These are phyloP conservation scores for Claviceps africana DNA, from an alignment of 2,329 filamentous ascomycete genomes.

Conservation along the genomic window DNA sequence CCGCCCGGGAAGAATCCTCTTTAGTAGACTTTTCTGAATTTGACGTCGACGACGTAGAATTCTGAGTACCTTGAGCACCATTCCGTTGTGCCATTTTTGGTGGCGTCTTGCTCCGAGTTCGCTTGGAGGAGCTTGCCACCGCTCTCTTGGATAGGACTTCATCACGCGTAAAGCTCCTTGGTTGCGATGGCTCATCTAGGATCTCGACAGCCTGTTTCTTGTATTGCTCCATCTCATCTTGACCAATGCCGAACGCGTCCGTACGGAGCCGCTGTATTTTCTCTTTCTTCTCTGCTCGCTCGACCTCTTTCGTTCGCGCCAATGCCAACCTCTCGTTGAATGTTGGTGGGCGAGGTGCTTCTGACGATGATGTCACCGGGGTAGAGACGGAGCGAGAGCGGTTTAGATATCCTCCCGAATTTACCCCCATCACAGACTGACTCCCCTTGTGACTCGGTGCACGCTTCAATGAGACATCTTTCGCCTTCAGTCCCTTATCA, in stretches of 20 bases:
- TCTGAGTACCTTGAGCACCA: slow-evolving; percentile 8
- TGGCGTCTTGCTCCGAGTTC: slow-evolving; percentile 31
- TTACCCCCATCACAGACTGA: slow-evolving; percentile 8
- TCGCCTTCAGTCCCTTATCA: slow-evolving; percentile 70
- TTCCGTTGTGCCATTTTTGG: slow-evolving; percentile 15
- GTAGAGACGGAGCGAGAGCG: slow-evolving; percentile 27
- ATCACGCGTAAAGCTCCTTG: slow-evolving; percentile 46
- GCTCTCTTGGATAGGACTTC: slow-evolving; percentile 36
- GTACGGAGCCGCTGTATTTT: slow-evolving; percentile 40
- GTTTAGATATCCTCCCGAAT: slow-evolving; percentile 28
- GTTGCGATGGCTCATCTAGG: slow-evolving; percentile 31
- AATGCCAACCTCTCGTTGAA: slow-evolving; percentile 82
- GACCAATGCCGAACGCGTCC: slow-evolving; percentile 41
- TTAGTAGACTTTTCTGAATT: neutral
- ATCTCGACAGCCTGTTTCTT: slow-evolving; percentile 44
- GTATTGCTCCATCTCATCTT: slow-evolving; percentile 45
- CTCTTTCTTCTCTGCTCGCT: slow-evolving; percentile 34
- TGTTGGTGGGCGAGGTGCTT: slow-evolving; percentile 31
- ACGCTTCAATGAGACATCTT: slow-evolving; percentile 72
- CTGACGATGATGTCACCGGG: slow-evolving; percentile 12
- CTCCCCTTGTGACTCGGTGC: slow-evolving; percentile 36
- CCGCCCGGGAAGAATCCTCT: slow-evolving; percentile 9
- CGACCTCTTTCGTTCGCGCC: slow-evolving; percentile 42
- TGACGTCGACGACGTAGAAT: slow-evolving; percentile 6
- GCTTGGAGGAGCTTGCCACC: slow-evolving; percentile 11